Base-by-base conservation (phyloP, 345 rosid species). In the Eucalyptus victrix region DNA sequence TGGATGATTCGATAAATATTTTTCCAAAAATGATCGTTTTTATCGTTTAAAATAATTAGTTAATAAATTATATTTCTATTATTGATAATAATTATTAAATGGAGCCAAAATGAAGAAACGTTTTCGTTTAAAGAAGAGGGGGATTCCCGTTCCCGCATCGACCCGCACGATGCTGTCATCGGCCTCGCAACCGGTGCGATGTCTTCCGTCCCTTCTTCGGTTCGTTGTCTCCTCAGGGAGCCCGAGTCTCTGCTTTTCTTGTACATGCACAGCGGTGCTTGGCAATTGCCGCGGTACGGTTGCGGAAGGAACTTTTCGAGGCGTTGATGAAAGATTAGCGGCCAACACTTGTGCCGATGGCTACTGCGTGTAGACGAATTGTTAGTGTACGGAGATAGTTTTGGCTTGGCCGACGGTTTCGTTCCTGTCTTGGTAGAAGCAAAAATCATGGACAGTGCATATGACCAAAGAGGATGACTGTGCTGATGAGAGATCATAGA, bases 111-210 rank as follows among this genome's bases (percentile, higher is more conserved):
- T 19, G 60, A 8, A 87, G 28, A 30, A 56, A 50, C 3, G 17
- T 12, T 26, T 8, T 60, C 34, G 44, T 87, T 32, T 87, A 58
- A 47, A 6, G 9, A 30, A 87, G 65, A 4, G 49, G 32, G 60
- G 28, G 28, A 54, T 54, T 54, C 60, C 60, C 88, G 88, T 54
- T 54, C 60, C 60, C 88, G 88, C 90, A 88, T 95, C 92, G 90
- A 93, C 85, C 90, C 91, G 53, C 93, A 89, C n/a, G 94, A 92
- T 76, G 91, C 94, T 40, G 91, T 91, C 88, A 90, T 94, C 87
- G 92, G 93, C 86, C 92, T 95, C 49, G 54, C 89, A 56, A 93
- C 93, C 80, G 96, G 95, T 93, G 15, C 65, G 30, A 28, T 13
- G 23, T 21, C 45, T 37, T 37, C 42, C 15, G 6, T 88, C 56